Conservation (phyloP, 1,284 basidiomycete genomes). For the Bjerkandera adusta region DNA sequence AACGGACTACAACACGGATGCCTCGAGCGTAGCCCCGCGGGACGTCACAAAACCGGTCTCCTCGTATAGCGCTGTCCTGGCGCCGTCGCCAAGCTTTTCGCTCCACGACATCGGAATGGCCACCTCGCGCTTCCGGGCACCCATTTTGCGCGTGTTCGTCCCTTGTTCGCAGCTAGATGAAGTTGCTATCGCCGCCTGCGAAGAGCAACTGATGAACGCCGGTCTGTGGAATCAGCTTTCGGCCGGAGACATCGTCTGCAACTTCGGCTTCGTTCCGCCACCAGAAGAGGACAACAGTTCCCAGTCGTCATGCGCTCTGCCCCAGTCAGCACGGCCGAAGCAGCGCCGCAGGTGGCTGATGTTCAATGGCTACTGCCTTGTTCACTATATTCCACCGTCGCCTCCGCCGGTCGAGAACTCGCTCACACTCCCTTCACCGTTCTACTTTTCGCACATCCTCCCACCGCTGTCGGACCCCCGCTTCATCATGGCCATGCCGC, state of each 20-base stretch:
- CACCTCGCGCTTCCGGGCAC: constrained; percentile 62
- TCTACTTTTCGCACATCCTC: constrained; percentile 69
- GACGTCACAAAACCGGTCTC: constrained; percentile 12
- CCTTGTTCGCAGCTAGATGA: constrained; percentile 59
- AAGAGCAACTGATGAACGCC: constrained; percentile 58
- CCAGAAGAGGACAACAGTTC: constrained; percentile 29
- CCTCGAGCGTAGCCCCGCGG: constrained; percentile 7
- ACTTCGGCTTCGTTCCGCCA: constrained; percentile 68
- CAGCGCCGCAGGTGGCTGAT: constrained; percentile 54
- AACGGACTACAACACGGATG: constrained; percentile 8
- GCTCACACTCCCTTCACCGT: constrained; percentile 63
- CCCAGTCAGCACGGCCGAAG: constrained; percentile 9
- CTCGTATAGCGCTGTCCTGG: constrained; percentile 18
- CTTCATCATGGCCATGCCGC: constrained; percentile 43
- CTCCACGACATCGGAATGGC: constrained; percentile 64
- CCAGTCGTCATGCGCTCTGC: constrained; percentile 1
- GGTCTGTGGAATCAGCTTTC: constrained; percentile 72
- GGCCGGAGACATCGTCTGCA: constrained; percentile 72
- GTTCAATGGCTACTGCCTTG: constrained; percentile 57
- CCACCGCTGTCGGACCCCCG: constrained; percentile 47
- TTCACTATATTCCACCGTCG: constrained; percentile 53
- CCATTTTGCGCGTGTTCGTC: constrained; percentile 70
- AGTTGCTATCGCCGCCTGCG: constrained; percentile 50
- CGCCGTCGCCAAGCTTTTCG: constrained; percentile 31
- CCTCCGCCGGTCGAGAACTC: constrained; percentile 52